Conservation (phyloP, 1,139 yeast species). For the Lodderomyces parapsilosis region DNA sequence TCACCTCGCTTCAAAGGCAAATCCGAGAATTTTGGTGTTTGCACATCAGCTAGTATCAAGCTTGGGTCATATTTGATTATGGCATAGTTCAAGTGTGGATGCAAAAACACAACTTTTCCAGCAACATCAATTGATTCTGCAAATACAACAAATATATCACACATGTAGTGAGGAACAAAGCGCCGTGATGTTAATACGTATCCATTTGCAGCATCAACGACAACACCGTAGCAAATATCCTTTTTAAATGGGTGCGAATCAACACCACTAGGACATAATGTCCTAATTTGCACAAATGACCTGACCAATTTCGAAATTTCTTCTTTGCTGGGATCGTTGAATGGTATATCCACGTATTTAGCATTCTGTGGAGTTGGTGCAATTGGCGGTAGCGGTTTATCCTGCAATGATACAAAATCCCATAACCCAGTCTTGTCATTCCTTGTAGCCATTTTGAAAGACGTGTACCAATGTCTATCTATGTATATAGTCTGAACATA, state of each 20-base stretch:
- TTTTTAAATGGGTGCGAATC: constrained; percentile 71
- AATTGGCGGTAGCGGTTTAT: constrained; percentile 55
- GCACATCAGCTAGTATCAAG: constrained; percentile 42
- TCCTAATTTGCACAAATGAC: constrained; percentile 66
- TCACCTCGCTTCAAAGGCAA: constrained; percentile 73
- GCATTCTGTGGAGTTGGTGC: constrained; percentile 55
- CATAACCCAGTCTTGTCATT: constrained; percentile 84
- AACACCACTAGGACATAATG: constrained; percentile 63
- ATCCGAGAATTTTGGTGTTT: constrained; percentile 62
- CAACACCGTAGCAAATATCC: constrained; percentile 71
- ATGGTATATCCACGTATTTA: constrained; percentile 67
- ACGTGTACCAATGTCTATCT: constrained; percentile 83
- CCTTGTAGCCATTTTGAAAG: constrained; percentile 70
- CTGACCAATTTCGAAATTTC: constrained; percentile 53
- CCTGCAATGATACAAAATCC: constrained; percentile 75
- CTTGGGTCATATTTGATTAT: constrained; percentile 80
- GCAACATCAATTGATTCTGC: constrained; percentile 86
- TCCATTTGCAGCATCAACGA: constrained; percentile 78
- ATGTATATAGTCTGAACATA: constrained; percentile 61
- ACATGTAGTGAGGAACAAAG: constrained; percentile 80
- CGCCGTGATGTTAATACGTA: constrained; percentile 77
- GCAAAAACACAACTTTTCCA: constrained; percentile 77
- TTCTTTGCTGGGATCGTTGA: constrained; percentile 43
- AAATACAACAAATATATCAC: constrained; percentile 74
- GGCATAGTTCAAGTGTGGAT: constrained; percentile 87